Percentiles rank a stretch among this genome's conserved stretches.
These are phyloP conservation scores for Populus nigra DNA, from an alignment of 345 rosid genomes.

Conservation along the genomic window DNA sequence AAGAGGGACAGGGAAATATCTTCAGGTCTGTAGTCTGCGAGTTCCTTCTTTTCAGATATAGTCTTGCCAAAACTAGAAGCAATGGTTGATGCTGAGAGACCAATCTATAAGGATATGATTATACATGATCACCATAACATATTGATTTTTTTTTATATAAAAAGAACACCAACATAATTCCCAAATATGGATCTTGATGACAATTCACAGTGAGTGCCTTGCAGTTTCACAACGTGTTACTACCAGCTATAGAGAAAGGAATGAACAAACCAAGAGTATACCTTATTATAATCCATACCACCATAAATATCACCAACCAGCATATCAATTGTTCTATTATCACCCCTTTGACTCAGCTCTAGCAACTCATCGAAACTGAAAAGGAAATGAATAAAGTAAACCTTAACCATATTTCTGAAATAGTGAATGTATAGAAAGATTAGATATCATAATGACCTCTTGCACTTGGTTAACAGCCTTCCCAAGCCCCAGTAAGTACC, in stretches of 20 bases:
- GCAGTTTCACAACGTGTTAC: slow-evolving; percentile 3
- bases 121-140: background rate
- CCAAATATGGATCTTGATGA: background rate
- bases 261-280: slow-evolving; percentile 20
- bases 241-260: slow-evolving; percentile 1
- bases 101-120: slow-evolving; percentile 50
- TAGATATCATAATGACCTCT: slow-evolving; percentile 50
- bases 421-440: background rate
- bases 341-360: slow-evolving; percentile 95
- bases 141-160: background rate
- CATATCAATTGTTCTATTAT: slow-evolving; percentile 91
- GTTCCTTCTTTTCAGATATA: slow-evolving; percentile 88
- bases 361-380: slow-evolving; percentile 90
- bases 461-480: slow-evolving; percentile 88
- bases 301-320: slow-evolving; percentile 99
- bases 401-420: background rate
- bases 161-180: background rate
- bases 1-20: slow-evolving; percentile 92
- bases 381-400: slow-evolving; percentile 16
- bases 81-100: slow-evolving; percentile 95
- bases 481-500: slow-evolving; percentile 99
- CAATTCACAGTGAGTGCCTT: background rate
- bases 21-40: slow-evolving; percentile 88
- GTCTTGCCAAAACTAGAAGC: slow-evolving; percentile 99
- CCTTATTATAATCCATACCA: slow-evolving; percentile 94